Conservation (phyloP, 352 stramenopile genomes). For the Phytophthora pistaciae region DNA sequence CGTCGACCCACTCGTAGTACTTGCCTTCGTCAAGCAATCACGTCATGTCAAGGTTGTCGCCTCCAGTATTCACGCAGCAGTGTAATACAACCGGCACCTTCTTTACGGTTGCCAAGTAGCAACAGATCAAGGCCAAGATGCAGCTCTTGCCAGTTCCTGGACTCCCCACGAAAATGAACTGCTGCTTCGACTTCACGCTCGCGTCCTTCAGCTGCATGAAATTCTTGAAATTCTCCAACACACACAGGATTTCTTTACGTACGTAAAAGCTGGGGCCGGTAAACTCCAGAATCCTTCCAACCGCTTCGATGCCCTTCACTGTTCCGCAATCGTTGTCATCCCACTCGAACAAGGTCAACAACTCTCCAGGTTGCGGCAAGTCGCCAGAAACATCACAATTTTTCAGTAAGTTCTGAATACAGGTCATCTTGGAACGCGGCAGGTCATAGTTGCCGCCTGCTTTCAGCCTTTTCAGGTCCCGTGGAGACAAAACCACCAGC, state of each 20-base stretch:
- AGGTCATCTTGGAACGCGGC: too few relatives aligned
- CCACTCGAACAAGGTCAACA: constrained; percentile 10
- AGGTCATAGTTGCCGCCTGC: not conserved
- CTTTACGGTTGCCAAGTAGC: constrained; percentile 3
- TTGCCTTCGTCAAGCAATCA: constrained; percentile 18
- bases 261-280: constrained; percentile 9
- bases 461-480: not conserved
- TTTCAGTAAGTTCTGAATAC: not conserved
- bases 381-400: not conserved
- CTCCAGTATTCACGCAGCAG: too few relatives aligned
- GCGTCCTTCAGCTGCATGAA: not conserved
- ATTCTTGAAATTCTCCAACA: constrained; percentile 9
- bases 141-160: constrained; percentile 15
- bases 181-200: not conserved
- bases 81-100: too few relatives aligned
- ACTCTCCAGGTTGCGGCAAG: constrained; percentile 2
- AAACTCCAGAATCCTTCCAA: not conserved
- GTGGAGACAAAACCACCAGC: not conserved
- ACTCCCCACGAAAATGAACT: constrained; percentile 15
- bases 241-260: constrained; percentile 10
- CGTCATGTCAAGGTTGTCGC: not conserved
- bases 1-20: constrained; percentile 10
- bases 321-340: not conserved
- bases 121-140: constrained; percentile 25
- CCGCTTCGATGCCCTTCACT: constrained; percentile 2